Evolutionary conservation across 2,329 filamentous ascomycete genomes (phyloP), one percentile per base, ranked within the genome.

Genomic region (Neofusicoccum ribis): DNA sequence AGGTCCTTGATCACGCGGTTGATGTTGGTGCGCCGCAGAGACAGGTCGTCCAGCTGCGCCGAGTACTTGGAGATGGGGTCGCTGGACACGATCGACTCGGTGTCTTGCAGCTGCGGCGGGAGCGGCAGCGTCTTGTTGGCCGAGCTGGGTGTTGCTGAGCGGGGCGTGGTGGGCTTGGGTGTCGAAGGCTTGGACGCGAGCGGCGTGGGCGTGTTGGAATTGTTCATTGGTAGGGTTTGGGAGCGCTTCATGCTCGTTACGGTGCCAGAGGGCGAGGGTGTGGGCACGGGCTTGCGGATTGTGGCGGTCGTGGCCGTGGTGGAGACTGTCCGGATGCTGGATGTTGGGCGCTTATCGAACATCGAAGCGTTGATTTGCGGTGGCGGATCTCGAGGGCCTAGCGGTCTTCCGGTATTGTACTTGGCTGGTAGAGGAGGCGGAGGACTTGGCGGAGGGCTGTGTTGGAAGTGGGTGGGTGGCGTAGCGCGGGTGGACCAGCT

Each of bases 401-500:
- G 15, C 11, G 59, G 59, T 15, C 37, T 54, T 15, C 41, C 41
- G 31, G 43, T 31, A 39, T 27, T 51, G 52, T 65, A 65, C 60
- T 66, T 67, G 65, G 70, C 70, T 8, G 78, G 76, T 9, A 79
- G 70, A 17, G 74, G 72, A 14, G 77, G 76, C 23, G 75, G 76
- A 17, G 80, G 80, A 60, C 77, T 80, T 9, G 77, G 75, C 3
- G 79, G 79, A 46, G 78, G 78, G 54, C 78, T 79, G 62, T 78
- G 75, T 54, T 79, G 77, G 65, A 79, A 76, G 65, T 70, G 73
- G 70, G 72, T 73, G 72, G 39, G 71, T 73, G 34, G 73, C 72
- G 73, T 75, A 27, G 73, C 73, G 58, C 76, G 69, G 15, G 78
- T 80, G 41, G 77, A 79, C 78, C 78, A 80, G 69, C 77, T 79